Evolutionary conservation across 2,329 filamentous ascomycete genomes (phyloP).

Genomic region (Pseudocercospora macadamiae): DNA sequence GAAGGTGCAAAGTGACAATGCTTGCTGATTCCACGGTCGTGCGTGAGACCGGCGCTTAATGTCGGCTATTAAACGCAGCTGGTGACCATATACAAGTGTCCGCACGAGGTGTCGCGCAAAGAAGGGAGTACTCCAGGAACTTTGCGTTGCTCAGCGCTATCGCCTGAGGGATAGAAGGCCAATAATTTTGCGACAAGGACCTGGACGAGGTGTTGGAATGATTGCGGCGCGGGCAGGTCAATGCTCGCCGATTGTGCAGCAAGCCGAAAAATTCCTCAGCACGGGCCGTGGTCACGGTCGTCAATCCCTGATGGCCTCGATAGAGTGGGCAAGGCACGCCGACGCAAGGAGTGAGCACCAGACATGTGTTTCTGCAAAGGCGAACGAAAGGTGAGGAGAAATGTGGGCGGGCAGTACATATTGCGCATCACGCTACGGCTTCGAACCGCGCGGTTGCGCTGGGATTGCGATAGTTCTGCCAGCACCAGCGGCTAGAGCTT

Average conservation of each 20-base stretch:
- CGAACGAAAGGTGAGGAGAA: constrained; percentile 21
- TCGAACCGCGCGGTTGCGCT: constrained; percentile 18
- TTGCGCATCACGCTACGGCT: constrained; percentile 18
- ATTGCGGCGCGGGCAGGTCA: constrained; percentile 23
- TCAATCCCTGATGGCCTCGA: not conserved
- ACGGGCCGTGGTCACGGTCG: not conserved
- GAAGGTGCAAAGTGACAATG: constrained; percentile 5
- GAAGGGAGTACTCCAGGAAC: not conserved
- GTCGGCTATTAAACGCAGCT: constrained; percentile 18
- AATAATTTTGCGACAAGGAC: constrained; percentile 1
- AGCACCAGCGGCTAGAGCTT: constrained; percentile 17
- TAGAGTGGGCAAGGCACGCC: not conserved
- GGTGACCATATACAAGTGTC: constrained; percentile 1
- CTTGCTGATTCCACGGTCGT: constrained; percentile 13
- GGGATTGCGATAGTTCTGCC: constrained; percentile 9
- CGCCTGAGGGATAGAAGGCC: not conserved
- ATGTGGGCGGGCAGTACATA: constrained; percentile 23
- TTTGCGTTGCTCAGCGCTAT: not conserved
- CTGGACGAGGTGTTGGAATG: constrained; percentile 9
- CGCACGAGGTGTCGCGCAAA: not conserved
- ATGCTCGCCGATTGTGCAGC: constrained; percentile 9
- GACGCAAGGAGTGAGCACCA: constrained; percentile 20
- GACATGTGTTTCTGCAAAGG: constrained; percentile 14
- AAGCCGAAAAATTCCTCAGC: constrained; percentile 12
- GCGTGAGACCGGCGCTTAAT: constrained; percentile 18